phyloP scores from a whole-genome alignment of 1,139 yeast species.

The Tardiomyces blankii region DNA sequence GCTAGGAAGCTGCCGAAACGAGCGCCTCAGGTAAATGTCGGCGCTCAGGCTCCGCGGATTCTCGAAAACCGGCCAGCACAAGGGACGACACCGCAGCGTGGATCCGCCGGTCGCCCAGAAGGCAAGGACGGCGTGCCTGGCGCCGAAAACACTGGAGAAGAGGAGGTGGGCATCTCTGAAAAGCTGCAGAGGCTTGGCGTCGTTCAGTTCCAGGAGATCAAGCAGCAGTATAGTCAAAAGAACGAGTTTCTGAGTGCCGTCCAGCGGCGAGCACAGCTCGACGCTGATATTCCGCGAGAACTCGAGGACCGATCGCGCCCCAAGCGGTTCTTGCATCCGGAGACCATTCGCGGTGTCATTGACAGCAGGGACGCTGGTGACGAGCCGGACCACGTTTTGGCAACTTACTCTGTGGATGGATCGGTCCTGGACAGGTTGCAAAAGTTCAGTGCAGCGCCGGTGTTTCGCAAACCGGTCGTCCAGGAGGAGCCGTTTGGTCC shows the following conservation, averaged over 20 bases:
- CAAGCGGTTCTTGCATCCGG: background rate
- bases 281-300: background rate
- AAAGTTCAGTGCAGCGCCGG: background rate
- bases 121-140: background rate
- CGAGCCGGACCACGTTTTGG: slow-evolving; percentile 6
- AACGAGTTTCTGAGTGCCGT: background rate
- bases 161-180: background rate
- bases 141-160: background rate
- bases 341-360: background rate
- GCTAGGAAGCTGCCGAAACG: background rate
- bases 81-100: background rate
- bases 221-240: background rate
- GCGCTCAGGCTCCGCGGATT: background rate
- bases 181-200: background rate
- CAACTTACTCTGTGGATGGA: slow-evolving; percentile 8
- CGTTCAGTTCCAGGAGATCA: background rate
- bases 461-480: background rate
- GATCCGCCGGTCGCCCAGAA: background rate
- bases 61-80: background rate
- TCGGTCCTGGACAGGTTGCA: slow-evolving; percentile 8
- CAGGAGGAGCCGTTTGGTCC: background rate
- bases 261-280: background rate
- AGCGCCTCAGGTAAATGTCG: background rate
- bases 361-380: slow-evolving; percentile 8
- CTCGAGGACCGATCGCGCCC: background rate